Evolutionary conservation across 352 stramenopile species (phyloP).

Genomic region (Peronospora belbahrii): DNA sequence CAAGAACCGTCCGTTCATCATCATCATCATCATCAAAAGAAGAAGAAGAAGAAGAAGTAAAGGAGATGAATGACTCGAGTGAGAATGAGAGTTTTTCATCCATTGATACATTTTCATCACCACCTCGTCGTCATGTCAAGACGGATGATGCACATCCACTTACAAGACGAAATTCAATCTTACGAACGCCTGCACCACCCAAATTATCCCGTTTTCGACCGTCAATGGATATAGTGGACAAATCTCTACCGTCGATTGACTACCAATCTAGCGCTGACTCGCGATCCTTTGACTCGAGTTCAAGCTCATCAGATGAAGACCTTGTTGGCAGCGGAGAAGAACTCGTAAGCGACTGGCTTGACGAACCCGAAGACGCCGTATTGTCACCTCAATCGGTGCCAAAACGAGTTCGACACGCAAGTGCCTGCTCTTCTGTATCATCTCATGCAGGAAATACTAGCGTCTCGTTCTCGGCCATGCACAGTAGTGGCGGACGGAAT

Average conservation of each 20-base stretch:
- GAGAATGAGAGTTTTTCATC: slow-evolving; percentile 7
- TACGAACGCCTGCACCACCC: slow-evolving; percentile 13
- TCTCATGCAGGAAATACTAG: slow-evolving; percentile 37
- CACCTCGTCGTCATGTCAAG: slow-evolving; percentile 6
- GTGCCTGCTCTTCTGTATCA: slow-evolving; percentile 47
- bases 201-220: slow-evolving; percentile 35
- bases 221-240: slow-evolving; percentile 24
- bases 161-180: slow-evolving; percentile 20
- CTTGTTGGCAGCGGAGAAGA: slow-evolving; percentile 38
- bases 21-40: slow-evolving; percentile 10
- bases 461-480: slow-evolving; percentile 27
- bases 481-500: slow-evolving; percentile 28
- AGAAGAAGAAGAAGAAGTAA: slow-evolving; percentile 14
- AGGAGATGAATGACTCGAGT: background rate
- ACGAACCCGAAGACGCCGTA: slow-evolving; percentile 56
- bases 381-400: slow-evolving; percentile 35
- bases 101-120: slow-evolving; percentile 15
- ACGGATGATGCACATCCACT: slow-evolving; percentile 18
- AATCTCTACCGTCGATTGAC: slow-evolving; percentile 16
- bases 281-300: slow-evolving; percentile 32
- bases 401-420: slow-evolving; percentile 25
- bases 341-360: slow-evolving; percentile 68
- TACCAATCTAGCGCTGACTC: slow-evolving; percentile 37
- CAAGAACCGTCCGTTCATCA: slow-evolving; percentile 16
- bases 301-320: slow-evolving; percentile 37